Base-by-base conservation (phyloP, 441 rosid genomes). In the Sinapis alba region DNA sequence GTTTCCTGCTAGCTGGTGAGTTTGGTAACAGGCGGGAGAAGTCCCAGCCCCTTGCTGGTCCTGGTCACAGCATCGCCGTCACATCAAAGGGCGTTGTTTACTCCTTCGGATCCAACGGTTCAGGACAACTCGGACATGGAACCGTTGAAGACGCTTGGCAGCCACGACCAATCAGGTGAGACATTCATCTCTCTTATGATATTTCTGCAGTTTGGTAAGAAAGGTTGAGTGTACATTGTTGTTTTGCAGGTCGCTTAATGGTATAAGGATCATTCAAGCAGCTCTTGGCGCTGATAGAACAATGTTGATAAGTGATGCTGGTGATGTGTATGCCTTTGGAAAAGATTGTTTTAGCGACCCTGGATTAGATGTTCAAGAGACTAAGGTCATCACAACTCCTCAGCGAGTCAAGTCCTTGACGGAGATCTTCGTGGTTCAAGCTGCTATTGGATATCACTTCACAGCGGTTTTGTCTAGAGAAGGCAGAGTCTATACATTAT, bases 271-370 rank as follows among this genome's bases (percentile, higher is more conserved):
- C 53, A 90, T 95, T 69, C 98, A 95, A 73, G 98, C 97, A 30
- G 92, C 98, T 71, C 83, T 87, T 24, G 92, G 95, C 53, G 83
- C 89, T 65, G 93, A 90, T 59, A 84, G 96, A 88, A 95, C 98
- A 75, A 88, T 95, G 91, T 89, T 95, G 79, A 89, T 93, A 68
- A 93, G 93, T 76, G 99, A 95, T 68, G 87, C 91, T 28, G 99
- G 99, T 57, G 80, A 82, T 74, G 98, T 93, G 68, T 95, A 87
- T 65, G 90, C 95, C 64, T 89, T 85, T 75, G 98, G 99, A 27
- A 90, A 87, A 83, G 93, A 90, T 79, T 86, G 84, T 21, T 88
- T 88, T 51, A 87, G 92, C 2, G 89, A 89, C 69, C 82, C 86
- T 0, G 88, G 88, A 27, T 83, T 74, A 19, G 89, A 82, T 15